These are phyloP conservation scores for Aspergillus mulundensis DNA, from an alignment of 495 filamentous ascomycete species.

Conservation along the genomic window DNA sequence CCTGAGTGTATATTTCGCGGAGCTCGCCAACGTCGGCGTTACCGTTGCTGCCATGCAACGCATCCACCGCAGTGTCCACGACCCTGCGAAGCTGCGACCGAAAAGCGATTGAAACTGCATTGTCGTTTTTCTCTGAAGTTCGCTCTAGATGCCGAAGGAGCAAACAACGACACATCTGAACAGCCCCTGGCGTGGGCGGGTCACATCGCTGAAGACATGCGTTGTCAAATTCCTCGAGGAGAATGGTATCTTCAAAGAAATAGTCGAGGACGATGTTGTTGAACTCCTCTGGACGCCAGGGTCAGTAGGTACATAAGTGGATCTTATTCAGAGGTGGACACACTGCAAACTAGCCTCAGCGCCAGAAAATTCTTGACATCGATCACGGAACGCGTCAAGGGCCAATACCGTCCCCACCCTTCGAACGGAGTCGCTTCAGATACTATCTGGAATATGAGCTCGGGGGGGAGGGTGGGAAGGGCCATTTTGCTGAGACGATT, in stretches of 20 bases:
- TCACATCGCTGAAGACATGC: neutral
- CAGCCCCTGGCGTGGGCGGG: neutral
- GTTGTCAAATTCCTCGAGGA: neutral
- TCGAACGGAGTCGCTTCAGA: neutral
- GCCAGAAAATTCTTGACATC: neutral
- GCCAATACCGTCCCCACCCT: neutral
- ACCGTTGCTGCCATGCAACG: neutral
- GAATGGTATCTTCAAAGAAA: neutral
- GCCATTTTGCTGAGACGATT: neutral
- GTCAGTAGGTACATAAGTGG: neutral
- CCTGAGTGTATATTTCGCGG: neutral
- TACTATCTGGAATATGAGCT: neutral
- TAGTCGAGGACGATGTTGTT: neutral
- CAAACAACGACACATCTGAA: neutral
- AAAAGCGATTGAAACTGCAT: neutral
- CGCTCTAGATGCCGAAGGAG: neutral
- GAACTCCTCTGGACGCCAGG: neutral
- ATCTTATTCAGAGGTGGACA: neutral
- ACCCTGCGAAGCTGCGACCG: neutral
- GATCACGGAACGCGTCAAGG: neutral
- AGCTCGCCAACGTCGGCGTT: neutral
- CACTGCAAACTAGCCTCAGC: conserved; percentile 3
- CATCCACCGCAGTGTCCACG: neutral
- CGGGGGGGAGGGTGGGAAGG: neutral
- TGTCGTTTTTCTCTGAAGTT: neutral